Evolutionary conservation across 768 basidiomycete genomes (phyloP).

Genomic region (Collybia sp.): DNA sequence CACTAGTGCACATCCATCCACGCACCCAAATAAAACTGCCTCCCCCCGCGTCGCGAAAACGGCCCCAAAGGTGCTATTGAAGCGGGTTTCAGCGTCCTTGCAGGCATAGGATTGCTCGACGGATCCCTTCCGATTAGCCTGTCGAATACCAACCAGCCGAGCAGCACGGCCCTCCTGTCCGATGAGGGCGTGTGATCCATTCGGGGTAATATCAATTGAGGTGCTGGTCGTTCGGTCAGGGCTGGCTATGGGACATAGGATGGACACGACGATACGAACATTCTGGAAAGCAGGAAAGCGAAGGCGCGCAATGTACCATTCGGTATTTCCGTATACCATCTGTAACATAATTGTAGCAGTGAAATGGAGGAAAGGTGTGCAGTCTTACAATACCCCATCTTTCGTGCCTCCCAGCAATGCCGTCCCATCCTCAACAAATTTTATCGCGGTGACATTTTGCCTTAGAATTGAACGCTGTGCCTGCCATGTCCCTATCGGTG

Average conservation of each 20-base stretch:
- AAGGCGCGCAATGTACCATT: constrained; percentile 62
- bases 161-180: constrained; percentile 46
- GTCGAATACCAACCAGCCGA: constrained; percentile 45
- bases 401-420: constrained; percentile 65
- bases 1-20: constrained; percentile 50
- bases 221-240: constrained; percentile 27
- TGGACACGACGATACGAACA: constrained; percentile 35
- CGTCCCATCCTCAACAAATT: constrained; percentile 58
- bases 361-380: not conserved
- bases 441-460: constrained; percentile 59
- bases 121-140: constrained; percentile 44
- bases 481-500: constrained; percentile 52
- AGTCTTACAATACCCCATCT: constrained; percentile 61
- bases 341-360: constrained; percentile 15
- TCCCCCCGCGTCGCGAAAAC: constrained; percentile 49
- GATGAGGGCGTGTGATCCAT: constrained; percentile 47
- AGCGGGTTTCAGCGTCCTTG: constrained; percentile 31
- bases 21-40: constrained; percentile 51
- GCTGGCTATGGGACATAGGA: not conserved
- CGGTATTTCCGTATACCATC: constrained; percentile 67
- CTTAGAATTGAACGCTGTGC: constrained; percentile 59
- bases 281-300: constrained; percentile 51
- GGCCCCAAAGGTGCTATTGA: constrained; percentile 36
- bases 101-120: constrained; percentile 49
- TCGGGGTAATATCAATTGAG: constrained; percentile 47